Conservation (phyloP, 495 filamentous ascomycete species). For the Neurospora sp. region DNA sequence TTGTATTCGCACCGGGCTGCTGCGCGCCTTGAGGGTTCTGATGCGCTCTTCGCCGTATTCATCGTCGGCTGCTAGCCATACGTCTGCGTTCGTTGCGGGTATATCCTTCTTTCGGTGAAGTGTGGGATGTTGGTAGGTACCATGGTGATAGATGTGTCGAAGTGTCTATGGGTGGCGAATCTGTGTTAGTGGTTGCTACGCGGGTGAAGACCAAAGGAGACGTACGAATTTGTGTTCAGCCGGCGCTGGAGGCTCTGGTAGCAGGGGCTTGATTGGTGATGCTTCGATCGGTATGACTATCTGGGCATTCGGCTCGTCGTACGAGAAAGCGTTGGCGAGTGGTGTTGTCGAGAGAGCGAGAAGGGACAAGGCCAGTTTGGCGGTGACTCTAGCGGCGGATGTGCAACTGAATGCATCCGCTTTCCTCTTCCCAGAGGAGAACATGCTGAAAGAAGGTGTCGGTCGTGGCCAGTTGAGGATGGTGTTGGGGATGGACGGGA, state of each 20-base stretch:
- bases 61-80: slow-evolving; percentile 60
- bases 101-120: slow-evolving; percentile 71
- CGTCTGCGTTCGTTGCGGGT: slow-evolving; percentile 42
- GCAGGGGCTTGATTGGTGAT: slow-evolving; percentile 25
- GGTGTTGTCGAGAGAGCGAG: slow-evolving; percentile 43
- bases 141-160: slow-evolving; percentile 87
- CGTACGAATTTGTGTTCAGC: slow-evolving; percentile 43
- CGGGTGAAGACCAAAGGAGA: slow-evolving; percentile 8
- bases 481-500: neutral
- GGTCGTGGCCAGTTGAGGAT: neutral
- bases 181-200: neutral
- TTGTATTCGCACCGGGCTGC: slow-evolving; percentile 56
- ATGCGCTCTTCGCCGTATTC: slow-evolving; percentile 36
- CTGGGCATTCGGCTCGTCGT: slow-evolving; percentile 11
- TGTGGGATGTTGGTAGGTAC: slow-evolving; percentile 58
- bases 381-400: slow-evolving; percentile 49
- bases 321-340: slow-evolving; percentile 11
- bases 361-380: slow-evolving; percentile 51
- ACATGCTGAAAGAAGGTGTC: slow-evolving; percentile 22
- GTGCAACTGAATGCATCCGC: slow-evolving; percentile 24
- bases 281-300: slow-evolving; percentile 25
- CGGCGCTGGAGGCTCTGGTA: slow-evolving; percentile 28
- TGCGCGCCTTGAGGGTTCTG: slow-evolving; percentile 44
- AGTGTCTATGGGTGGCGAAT: slow-evolving; percentile 47
- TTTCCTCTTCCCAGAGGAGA: slow-evolving; percentile 26